Evolutionary conservation across 495 filamentous ascomycete genomes (phyloP), one percentile per base, ranked within the genome.

Genomic region (Penicillium mononematosum): DNA sequence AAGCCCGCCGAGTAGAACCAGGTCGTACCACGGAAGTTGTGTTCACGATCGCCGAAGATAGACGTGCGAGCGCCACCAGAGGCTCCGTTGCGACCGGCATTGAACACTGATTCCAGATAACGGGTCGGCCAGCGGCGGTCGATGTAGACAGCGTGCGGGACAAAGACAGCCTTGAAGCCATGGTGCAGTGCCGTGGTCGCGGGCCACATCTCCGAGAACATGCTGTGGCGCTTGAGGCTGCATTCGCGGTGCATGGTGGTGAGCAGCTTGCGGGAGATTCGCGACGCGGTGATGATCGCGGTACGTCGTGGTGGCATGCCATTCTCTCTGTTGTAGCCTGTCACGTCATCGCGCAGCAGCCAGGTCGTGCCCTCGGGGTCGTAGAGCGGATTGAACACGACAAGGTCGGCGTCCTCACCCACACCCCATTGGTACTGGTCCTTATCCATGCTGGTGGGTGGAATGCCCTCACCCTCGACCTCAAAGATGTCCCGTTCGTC

Each of bases 151-250:
- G 93, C 91, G 66, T 98, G 94, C 2, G 94, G 94, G 12, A 87
- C 91, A 64, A 86, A 96, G 22, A 98, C 94, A 45, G 90, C 94
- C 74, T 98, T 98, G 77, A 90, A 85, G 11, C 94, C 94, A 67
- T 98, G 94, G 51, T 98, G 95, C 4, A 98, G 79, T 8, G 92
- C 89, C 5, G 85, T 81, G 0, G 88, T 90, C 17, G 88, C 88
- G 1, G 92, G 88, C 89, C 89, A 97, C 92, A 97, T 97, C 70
- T 98, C 94, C 0, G 90, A 88, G 75, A 96, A 98, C 74, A 94
- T 92, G 60, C 87, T 88, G 72, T 93, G 93, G 50, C 88, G 89
- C 51, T 86, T 79, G 62, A 89, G 80, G 3, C 82, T 82, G 22
- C 89, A 96, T 66, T 96, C 92, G 53, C 82, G 80, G 75, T 98